Evolutionary conservation across 2,329 filamentous ascomycete species (phyloP), one percentile per base, ranked within the genome.

Genomic region (Scedosporium aurantiacum): DNA sequence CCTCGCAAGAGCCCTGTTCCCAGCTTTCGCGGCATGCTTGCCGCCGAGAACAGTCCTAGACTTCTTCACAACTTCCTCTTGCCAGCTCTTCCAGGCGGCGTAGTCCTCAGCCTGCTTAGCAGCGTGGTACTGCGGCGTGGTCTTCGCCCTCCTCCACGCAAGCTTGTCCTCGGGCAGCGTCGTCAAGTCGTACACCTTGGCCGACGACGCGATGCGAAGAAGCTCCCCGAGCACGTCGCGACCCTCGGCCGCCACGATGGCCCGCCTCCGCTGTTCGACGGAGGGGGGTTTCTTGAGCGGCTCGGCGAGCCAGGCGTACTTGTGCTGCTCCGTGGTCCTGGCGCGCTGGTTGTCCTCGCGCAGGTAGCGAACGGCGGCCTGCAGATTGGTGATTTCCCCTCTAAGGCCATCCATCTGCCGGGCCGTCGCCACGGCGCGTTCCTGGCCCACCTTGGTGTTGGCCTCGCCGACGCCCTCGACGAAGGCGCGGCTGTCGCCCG

Each of bases 351-450:
- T 89, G 67, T 90, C 86, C 65, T 87, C 82, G 27, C 86, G 79
- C 32, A 91, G 77, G 70, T 85, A 88, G 10, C 85, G 80, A 55
- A 90, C 83, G 1, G 86, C 85, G 1, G 82, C 80, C 69, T 89
- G 80, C 61, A 88, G 72, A 66, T 78, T 79, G 61, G 78, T 79
- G 67, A 91, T 85, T 63, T 93, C 86, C 66, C 80, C 80, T 71
- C 86, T 85, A 66, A 92, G 82, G 8, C 78, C 77, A 65, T 91
- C 87, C 74, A 91, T 86, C 71, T 93, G 88, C 60, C 85, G 82
- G 28, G 85, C 85, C 1, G 85, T 88, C 4, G 86, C 84, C 56
- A 88, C 86, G 28, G 87, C 85, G 27, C 83, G 82, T 69, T 89
- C 84, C 68, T 86, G 81, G 23, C 83, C 82, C 10, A 82, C 79